Percentiles rank a stretch among this genome's conserved stretches.
Evolutionary conservation across 2,329 filamentous ascomycete genomes (phyloP).

Genomic region (Allantophomopsis cytisporea): DNA sequence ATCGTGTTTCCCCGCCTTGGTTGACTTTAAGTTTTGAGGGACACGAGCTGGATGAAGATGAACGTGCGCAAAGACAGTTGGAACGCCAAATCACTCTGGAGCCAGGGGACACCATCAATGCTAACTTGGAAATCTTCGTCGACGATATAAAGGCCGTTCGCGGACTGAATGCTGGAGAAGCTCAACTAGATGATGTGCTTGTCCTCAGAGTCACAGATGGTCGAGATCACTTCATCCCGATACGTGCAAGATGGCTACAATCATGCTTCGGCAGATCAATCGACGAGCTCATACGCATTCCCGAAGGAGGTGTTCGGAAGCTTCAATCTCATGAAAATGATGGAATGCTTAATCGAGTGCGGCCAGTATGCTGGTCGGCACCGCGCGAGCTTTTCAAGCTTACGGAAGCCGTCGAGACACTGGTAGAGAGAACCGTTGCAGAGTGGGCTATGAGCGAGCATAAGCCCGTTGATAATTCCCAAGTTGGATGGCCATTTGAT

Average conservation of each 20-base stretch:
- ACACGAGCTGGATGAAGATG: conserved; percentile 24
- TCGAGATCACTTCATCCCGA: conserved; percentile 80
- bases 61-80: conserved; percentile 5
- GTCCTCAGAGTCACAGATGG: conserved; percentile 75
- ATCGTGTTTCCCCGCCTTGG: conserved; percentile 44
- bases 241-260: conserved; percentile 66
- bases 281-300: conserved; percentile 77
- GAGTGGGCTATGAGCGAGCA: conserved; percentile 49
- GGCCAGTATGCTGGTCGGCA: conserved; percentile 59
- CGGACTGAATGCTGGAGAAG: conserved; percentile 54
- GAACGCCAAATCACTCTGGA: conserved; percentile 47
- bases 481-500: conserved; percentile 45
- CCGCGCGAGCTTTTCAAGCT: conserved; percentile 82
- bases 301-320: conserved; percentile 64
- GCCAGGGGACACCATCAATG: conserved; percentile 70
- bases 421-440: conserved; percentile 41
- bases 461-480: conserved; percentile 33
- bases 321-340: conserved; percentile 19
- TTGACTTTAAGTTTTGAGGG: conserved; percentile 52
- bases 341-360: conserved; percentile 24
- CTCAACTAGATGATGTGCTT: conserved; percentile 69
- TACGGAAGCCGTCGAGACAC: conserved; percentile 59
- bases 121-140: conserved; percentile 55
- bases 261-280: conserved; percentile 76
- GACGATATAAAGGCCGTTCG: conserved; percentile 49